Evolutionary conservation across 2,329 filamentous ascomycete species (phyloP).

Genomic region (Drechmeria coniospora): DNA sequence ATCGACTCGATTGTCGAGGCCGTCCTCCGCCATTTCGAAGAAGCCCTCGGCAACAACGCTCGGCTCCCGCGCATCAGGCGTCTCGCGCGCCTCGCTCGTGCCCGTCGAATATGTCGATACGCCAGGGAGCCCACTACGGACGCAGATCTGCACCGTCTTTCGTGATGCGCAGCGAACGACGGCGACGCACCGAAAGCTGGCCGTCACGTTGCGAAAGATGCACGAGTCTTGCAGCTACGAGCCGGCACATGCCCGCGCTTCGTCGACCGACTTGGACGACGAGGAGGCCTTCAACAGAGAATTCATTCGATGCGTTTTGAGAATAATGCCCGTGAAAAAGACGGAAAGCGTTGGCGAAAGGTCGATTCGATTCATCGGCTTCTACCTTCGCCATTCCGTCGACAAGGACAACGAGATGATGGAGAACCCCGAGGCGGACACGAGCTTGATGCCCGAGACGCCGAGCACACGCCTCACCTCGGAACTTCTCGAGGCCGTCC

Average conservation of each 20-base stretch:
- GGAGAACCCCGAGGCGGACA: conserved; percentile 50
- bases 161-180: conserved; percentile 77
- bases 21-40: conserved; percentile 24
- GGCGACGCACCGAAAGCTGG: conserved; percentile 77
- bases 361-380: conserved; percentile 70
- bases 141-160: conserved; percentile 58
- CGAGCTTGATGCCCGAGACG: conserved; percentile 61
- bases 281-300: conserved; percentile 82
- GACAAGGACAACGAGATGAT: conserved; percentile 57
- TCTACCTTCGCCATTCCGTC: conserved; percentile 62
- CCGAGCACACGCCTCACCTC: conserved; percentile 68
- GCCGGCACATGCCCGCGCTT: conserved; percentile 34
- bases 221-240: conserved; percentile 73
- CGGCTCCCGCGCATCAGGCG: conserved; percentile 26
- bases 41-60: conserved; percentile 22
- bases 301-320: conserved; percentile 65
- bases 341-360: conserved; percentile 78
- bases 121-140: conserved; percentile 53
- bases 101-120: conserved; percentile 67
- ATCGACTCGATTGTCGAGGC: conserved; percentile 29
- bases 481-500: conserved; percentile 54
- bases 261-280: conserved; percentile 54
- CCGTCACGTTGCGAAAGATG: conserved; percentile 74
- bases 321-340: conserved; percentile 80
- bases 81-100: conserved; percentile 31